These are phyloP conservation scores for Aspergillus baeticus DNA, from an alignment of 495 filamentous ascomycete species.

Conservation along the genomic window DNA sequence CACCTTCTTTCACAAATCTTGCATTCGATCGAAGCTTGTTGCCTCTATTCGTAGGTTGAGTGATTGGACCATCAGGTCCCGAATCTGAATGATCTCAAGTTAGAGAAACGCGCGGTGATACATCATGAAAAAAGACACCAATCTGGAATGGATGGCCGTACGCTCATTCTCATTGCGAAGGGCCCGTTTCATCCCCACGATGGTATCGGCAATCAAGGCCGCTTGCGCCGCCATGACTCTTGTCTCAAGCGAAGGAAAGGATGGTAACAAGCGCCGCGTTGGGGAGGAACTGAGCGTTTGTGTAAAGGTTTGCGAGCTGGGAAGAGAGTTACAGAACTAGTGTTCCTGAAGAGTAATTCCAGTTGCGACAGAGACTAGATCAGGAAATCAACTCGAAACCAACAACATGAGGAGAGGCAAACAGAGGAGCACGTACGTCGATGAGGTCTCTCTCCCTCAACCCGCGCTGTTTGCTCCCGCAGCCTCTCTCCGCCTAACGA, in stretches of 20 bases:
- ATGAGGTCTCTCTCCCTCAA: constrained; percentile 4
- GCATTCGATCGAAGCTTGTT: constrained; percentile 88
- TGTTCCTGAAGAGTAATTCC: neutral
- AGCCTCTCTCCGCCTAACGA: constrained; percentile 24
- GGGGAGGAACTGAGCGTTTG: neutral
- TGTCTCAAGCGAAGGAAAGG: constrained; percentile 12
- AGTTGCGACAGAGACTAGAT: neutral
- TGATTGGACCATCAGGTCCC: constrained; percentile 82
- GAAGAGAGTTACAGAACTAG: neutral
- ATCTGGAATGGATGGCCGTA: constrained; percentile 25
- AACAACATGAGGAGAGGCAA: neutral
- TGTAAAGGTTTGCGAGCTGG: neutral
- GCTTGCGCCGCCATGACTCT: constrained; percentile 71
- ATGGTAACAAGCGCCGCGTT: neutral
- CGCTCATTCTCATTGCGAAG: constrained; percentile 61
- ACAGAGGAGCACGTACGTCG: neutral
- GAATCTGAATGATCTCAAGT: constrained; percentile 55
- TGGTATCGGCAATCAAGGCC: constrained; percentile 68
- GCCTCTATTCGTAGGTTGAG: constrained; percentile 79
- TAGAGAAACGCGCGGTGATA: constrained; percentile 7
- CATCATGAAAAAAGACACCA: neutral
- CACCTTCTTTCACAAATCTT: constrained; percentile 74
- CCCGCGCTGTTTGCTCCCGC: neutral
- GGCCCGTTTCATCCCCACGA: constrained; percentile 73
- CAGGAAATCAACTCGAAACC: neutral